Base-by-base conservation (phyloP, 106 monocot species). In the Dendrobium catenatum region DNA sequence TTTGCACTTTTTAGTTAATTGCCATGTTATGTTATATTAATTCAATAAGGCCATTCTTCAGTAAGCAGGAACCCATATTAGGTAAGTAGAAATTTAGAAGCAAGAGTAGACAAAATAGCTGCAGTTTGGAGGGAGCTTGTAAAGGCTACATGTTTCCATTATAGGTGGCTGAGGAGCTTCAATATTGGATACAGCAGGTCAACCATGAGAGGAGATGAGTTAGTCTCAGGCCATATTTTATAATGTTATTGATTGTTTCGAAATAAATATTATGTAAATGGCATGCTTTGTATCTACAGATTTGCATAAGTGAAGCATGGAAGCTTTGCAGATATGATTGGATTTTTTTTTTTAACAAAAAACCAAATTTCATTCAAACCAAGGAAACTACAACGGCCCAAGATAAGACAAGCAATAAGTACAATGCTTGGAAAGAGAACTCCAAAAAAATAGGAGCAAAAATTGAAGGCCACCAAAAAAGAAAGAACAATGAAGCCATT, bases 71-170 rank as follows among this genome's bases (percentile, higher is more conserved):
- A 77, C 70, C 58, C 51, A 33, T 29, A 73, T 42, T 96, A 20
- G 95, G 93, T 26, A 41, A 48, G 6, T 96, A 91, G 93, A 85
- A 79, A 73, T 93, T 91, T 75, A 89, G 84, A 83, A 93, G 95
- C 87, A 95, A 93, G 85, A 96, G 93, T 75, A 88, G 67, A 15
- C 73, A 91, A 78, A 84, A 86, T 9, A 82, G 79, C 43, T 68
- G 84, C 70, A 79, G 75, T n/a, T 51, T 26, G 0, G 79, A 89
- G 78, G 91, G 91, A 49, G 59, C 83, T 54, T 93, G 95, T 51
- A 88, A 80, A 79, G 95, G 95, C 17, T 79, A 74, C 80, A 91
- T 96, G 83, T 96, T 84, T 66, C 88, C 91, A 5, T 42, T 96
- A 40, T 81, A 96, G 77, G 91, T 91, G 88, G 0, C 83, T 0